Evolutionary conservation across 2,329 filamentous ascomycete genomes (phyloP), one percentile per base, ranked within the genome.

Genomic region (Paraphoma chrysanthemicola): DNA sequence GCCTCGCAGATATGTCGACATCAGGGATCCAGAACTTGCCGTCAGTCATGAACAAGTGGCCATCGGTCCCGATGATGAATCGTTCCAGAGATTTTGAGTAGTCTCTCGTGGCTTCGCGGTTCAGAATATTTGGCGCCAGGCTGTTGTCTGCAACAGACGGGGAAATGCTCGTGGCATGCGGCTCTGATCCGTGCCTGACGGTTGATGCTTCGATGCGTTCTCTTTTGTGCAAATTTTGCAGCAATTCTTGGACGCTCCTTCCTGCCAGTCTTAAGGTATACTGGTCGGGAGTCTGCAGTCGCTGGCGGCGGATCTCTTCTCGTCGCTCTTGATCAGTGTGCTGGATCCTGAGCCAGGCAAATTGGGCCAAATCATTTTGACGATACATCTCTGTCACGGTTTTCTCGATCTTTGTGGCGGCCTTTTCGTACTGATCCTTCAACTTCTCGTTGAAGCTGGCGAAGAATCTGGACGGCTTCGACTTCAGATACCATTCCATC

Each of bases 381-480:
- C 48, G 49, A 31, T 56, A 56, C 49, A 62, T 48, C 33, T 53
- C 42, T 5, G 39, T 38, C 2, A 62, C 48, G 23, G 4, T 46
- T 4, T 31, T 45, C 9, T 58, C 39, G 30, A 63, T 63, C 23
- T 45, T 50, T 18, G 23, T 39, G 12, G 38, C 36, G 5, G 59
- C 51, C 1, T 54, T 42, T 43, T 51, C 51, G 36, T 57, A 59
- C 7, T 28, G 44, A 6, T 33, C 46, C 16, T 54, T 55, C 11
- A 64, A 23, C 9, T 54, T 56, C 14, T 59, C 51, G 33, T 64
- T 62, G 51, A 64, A 64, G 41, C 50, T 57, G 29, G 39, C 28
- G 33, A 61, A 51, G 47, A 64, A 62, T 33, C 51, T 59, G 1
- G 55, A 56, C 14, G 36, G 36, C 11, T 48, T 51, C 6, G 57